Percentiles rank a stretch among this genome's conserved stretches.
These are phyloP conservation scores for Boletus sp. DNA, from an alignment of 1,284 basidiomycete species.

Conservation along the genomic window DNA sequence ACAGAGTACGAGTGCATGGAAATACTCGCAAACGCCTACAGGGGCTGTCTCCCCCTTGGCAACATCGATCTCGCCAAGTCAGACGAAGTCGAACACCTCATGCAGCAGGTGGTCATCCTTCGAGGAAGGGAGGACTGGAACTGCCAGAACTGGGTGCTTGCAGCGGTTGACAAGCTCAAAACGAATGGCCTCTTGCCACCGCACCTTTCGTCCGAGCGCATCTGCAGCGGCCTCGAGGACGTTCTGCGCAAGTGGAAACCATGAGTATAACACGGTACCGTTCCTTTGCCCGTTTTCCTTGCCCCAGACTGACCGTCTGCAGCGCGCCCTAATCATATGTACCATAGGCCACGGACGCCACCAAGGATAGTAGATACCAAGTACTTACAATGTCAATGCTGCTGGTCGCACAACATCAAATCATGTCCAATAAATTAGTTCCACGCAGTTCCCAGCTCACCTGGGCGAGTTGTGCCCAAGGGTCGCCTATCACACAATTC, in stretches of 20 bases:
- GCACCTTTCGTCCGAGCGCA: conserved; percentile 18
- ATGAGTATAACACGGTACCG: conserved; percentile 7
- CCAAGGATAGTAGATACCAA: not conserved
- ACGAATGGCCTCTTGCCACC: conserved; percentile 15
- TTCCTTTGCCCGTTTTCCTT: not conserved
- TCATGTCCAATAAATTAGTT: conserved; percentile 5
- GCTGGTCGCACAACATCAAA: conserved; percentile 3
- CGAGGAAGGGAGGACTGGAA: conserved; percentile 32
- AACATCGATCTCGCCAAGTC: conserved; percentile 17
- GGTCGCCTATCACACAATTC: not conserved
- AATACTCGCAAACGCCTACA: conserved; percentile 27
- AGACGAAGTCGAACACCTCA: conserved; percentile 18
- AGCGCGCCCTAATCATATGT: conserved; percentile 5
- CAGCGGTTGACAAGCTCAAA: conserved; percentile 25
- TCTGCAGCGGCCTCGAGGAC: conserved; percentile 27
- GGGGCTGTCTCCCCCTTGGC: conserved; percentile 27
- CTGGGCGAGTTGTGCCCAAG: not conserved
- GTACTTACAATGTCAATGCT: not conserved
- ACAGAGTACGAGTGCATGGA: conserved; percentile 33
- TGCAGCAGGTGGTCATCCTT: conserved; percentile 25
- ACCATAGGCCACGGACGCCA: not conserved
- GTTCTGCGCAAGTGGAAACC: conserved; percentile 25
- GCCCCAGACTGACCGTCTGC: conserved; percentile 5
- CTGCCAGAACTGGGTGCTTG: conserved; percentile 31
- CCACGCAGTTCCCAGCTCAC: not conserved